Evolutionary conservation across 768 basidiomycete genomes (phyloP), one percentile per base, ranked within the genome.

Genomic region (Suillus spraguei): DNA sequence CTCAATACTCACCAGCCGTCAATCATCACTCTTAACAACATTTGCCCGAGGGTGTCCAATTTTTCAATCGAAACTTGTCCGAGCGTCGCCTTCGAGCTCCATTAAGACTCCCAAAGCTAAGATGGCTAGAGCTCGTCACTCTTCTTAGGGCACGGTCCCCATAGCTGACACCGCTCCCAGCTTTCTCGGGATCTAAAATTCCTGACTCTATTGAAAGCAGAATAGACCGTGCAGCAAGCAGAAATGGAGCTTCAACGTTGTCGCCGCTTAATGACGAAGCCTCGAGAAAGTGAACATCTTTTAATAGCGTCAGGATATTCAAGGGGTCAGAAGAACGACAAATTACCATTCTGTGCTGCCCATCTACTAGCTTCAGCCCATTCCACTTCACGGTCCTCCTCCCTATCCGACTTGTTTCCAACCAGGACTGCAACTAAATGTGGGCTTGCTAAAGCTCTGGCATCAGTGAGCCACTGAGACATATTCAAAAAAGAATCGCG

Each of bases 131-230:
- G 74, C 92, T 94, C 65, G 90, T 95, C 38, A 98, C 94, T 70
- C 97, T 84, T 62, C 95, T 85, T 38, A 99, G 81, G 28, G 95
- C 92, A 64, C 97, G 85, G 75, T 98, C 97, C 10, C 97, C 97
- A 72, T 97, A 99, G 70, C 92, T 94, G 52, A 99, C 95, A 24
- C 97, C 97, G 65, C 93, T 95, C 1, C 95, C 97, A 17, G 93
- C 87, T 72, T 92, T 91, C 78, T 98, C 96, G 47, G 97, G 97
- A 76, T 98, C 94, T 44, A 98, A 83, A 17, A 82, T 81, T 33
- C 95, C 95, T 17, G 93, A 91, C 77, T 98, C 96, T 69, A 98
- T 95, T 24, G 93, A 87, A 28, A 95, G 82, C 61, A 98, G 81
- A 67, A 97, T 95, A 9, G 92, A 90, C 60, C 95, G 87, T 35